Conservation (phyloP, 1,284 basidiomycete species). For the Marasmius tenuissimus region DNA sequence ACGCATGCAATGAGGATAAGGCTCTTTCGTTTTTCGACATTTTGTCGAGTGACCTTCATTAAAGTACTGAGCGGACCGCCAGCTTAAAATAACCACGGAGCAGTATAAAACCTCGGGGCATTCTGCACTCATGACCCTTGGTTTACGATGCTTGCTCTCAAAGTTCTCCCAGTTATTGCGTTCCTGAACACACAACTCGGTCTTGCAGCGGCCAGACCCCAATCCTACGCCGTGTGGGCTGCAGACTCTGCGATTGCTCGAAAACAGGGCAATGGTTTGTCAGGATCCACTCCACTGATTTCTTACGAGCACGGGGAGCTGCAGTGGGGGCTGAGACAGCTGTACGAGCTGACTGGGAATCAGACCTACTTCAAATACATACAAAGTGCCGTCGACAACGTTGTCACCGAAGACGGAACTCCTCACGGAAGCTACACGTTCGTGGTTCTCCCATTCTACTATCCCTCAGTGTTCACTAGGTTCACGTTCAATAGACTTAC, state of each 20-base stretch:
- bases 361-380: slow-evolving; percentile 42
- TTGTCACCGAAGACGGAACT: slow-evolving; percentile 38
- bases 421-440: slow-evolving; percentile 38
- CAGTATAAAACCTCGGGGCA: neutral
- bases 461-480: neutral
- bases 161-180: neutral
- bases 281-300: slow-evolving; percentile 29
- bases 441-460: slow-evolving; percentile 8
- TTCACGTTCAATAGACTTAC: slow-evolving; percentile 22
- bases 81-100: neutral
- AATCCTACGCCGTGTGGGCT: slow-evolving; percentile 42
- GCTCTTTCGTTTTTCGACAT: neutral
- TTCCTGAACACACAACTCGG: neutral
- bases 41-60: neutral
- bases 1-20: too few relatives aligned
- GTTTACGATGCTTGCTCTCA: neutral
- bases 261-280: slow-evolving; percentile 42
- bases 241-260: slow-evolving; percentile 43
- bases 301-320: slow-evolving; percentile 46
- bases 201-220: slow-evolving; percentile 22
- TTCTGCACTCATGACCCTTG: neutral
- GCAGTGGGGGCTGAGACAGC: slow-evolving; percentile 36
- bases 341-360: slow-evolving; percentile 41
- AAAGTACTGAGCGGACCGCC: neutral
- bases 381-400: slow-evolving; percentile 33